These are phyloP conservation scores for Phytophthora foliorum DNA, from an alignment of 352 stramenopile genomes.

Conservation along the genomic window DNA sequence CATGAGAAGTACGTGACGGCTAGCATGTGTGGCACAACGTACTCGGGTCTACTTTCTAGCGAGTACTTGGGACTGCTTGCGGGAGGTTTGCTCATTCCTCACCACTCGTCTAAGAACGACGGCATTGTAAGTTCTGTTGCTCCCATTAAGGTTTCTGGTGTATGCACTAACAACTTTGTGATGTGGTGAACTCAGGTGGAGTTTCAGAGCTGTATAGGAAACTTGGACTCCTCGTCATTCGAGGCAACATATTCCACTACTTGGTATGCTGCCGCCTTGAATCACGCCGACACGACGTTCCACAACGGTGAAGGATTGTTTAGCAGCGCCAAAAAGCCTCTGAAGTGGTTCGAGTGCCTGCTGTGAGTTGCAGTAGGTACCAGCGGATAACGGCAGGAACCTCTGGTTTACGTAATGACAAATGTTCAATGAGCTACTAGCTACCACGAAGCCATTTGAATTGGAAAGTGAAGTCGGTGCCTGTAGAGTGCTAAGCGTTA, in stretches of 20 bases:
- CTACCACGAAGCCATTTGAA: conserved; percentile 6
- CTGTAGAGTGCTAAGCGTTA: not conserved
- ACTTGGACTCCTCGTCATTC: conserved; percentile 48
- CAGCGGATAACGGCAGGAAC: not conserved
- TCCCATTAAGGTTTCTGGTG: not conserved
- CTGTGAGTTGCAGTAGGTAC: conserved; percentile 19
- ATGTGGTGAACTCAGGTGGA: conserved; percentile 45
- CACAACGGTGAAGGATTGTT: conserved; percentile 65
- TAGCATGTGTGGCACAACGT: conserved; percentile 54
- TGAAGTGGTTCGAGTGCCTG: conserved; percentile 69
- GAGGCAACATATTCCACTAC: conserved; percentile 42
- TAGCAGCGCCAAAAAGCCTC: conserved; percentile 56
- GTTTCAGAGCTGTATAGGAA: conserved; percentile 67
- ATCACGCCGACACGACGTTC: conserved; percentile 71
- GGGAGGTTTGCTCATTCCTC: conserved; percentile 48
- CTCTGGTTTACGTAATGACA: not conserved
- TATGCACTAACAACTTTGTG: not conserved
- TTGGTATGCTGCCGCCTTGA: conserved; percentile 63
- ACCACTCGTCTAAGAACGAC: conserved; percentile 65
- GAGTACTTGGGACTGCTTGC: conserved; percentile 48
- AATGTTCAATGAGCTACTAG: not conserved
- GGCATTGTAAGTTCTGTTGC: conserved; percentile 51
- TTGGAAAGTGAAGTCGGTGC: conserved; percentile 14
- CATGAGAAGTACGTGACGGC: conserved; percentile 49
- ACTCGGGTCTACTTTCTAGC: conserved; percentile 50